Percentiles rank a stretch among this genome's conserved stretches.
Evolutionary conservation across 192 early-diverging fungal genomes (phyloP).

Genomic region (Coemansia sp.): DNA sequence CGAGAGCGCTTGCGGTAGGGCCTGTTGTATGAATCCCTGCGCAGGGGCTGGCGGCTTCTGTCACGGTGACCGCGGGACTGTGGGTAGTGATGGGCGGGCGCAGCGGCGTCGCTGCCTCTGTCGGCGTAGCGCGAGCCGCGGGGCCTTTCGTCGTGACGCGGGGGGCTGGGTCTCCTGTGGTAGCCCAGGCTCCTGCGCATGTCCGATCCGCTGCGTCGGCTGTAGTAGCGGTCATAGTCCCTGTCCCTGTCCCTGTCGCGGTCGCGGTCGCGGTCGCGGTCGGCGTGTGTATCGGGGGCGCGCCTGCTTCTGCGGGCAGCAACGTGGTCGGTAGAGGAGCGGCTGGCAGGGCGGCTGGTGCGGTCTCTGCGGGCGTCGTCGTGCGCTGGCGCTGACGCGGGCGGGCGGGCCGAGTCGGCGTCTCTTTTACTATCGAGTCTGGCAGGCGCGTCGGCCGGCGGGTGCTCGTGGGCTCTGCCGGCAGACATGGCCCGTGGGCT

Average conservation of each 20-base stretch:
- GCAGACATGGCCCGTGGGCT: slow-evolving; percentile 6
- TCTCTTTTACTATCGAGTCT: no score
- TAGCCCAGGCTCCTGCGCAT: neutral
- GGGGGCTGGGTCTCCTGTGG: neutral
- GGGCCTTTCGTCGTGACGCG: neutral
- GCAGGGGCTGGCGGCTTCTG: slow-evolving; percentile 6
- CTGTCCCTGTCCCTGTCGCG: neutral
- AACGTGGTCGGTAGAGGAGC: no score
- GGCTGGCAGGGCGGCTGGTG: neutral
- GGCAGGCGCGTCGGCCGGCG: no score
- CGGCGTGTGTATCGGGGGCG: neutral
- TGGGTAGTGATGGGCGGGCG: neutral
- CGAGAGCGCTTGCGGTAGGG: slow-evolving; percentile 19
- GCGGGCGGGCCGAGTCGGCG: no score
- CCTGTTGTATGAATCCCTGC: slow-evolving; percentile 6
- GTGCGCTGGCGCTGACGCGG: no score
- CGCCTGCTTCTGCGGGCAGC: no score
- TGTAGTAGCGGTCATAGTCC: neutral
- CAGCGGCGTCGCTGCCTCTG: neutral
- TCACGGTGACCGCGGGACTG: slow-evolving; percentile 10
- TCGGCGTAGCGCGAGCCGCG: neutral
- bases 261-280: neutral
- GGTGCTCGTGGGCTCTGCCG: no score
- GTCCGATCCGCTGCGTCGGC: neutral
- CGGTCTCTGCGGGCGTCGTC: neutral